Percentiles rank a stretch among this genome's conserved stretches.
Evolutionary conservation across 208 protist genomes (phyloP).

Genomic region (Trypanosoma platydactyli): DNA sequence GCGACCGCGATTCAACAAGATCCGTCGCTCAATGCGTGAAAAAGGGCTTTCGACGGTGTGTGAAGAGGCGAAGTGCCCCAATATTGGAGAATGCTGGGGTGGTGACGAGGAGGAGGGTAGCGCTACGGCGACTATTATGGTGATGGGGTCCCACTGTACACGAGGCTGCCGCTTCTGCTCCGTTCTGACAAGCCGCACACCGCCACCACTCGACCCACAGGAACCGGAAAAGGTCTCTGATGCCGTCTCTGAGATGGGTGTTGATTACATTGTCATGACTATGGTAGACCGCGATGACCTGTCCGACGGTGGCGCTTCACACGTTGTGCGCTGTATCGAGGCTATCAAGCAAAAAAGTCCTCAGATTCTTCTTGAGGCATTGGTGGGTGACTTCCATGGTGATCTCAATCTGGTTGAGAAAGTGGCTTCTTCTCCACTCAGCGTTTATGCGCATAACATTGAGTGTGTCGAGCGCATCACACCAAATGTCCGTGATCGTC

Average conservation of each 20-base stretch:
- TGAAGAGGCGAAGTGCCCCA: slow-evolving; percentile 97
- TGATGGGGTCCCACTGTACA: slow-evolving; percentile 98
- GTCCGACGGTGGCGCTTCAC: slow-evolving; percentile 91
- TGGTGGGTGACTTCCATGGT: slow-evolving; percentile 97
- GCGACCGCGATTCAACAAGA: slow-evolving; percentile 78
- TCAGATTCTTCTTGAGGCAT: slow-evolving; percentile 93
- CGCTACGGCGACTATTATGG: slow-evolving; percentile 98
- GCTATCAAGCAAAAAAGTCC: slow-evolving; percentile 86
- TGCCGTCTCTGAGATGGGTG: slow-evolving; percentile 94
- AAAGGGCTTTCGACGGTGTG: slow-evolving; percentile 91
- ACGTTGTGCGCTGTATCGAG: slow-evolving; percentile 92
- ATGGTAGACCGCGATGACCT: slow-evolving; percentile 97
- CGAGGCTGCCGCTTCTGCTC: slow-evolving; percentile 98
- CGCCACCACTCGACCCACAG: slow-evolving; percentile 93
- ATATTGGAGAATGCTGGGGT: slow-evolving; percentile 99
- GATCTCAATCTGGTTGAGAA: slow-evolving; percentile 78
- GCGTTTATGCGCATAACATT: slow-evolving; percentile 99
- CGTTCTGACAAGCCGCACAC: slow-evolving; percentile 93
- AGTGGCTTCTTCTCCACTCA: slow-evolving; percentile 92
- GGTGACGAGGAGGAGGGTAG: slow-evolving; percentile 72
- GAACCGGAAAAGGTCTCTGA: slow-evolving; percentile 94
- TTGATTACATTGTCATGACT: slow-evolving; percentile 99
- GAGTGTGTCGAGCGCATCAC: slow-evolving; percentile 96
- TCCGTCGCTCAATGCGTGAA: slow-evolving; percentile 76
- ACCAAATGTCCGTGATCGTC: slow-evolving; percentile 92